Base-by-base conservation (phyloP, 495 filamentous ascomycete species). In the Penicillium robsamsonii region DNA sequence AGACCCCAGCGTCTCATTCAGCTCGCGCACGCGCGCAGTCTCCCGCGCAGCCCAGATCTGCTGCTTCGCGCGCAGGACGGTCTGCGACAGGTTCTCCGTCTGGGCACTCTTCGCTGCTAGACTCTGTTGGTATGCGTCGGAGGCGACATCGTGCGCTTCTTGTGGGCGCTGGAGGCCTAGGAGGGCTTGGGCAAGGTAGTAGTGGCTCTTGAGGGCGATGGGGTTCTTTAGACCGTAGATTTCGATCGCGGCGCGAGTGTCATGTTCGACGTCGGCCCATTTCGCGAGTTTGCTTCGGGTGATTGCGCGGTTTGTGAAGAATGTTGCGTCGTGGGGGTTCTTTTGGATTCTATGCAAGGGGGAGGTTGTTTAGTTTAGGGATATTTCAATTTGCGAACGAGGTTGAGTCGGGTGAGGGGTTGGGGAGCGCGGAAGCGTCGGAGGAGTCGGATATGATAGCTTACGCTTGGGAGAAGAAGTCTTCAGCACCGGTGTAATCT, bases 251-350 rank as follows among this genome's bases (percentile, higher is more conserved):
- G 79, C 75, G 22, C 86, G 69, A 61, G 92, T 92, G 72, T 97
- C 94, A 37, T 83, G 78, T 60, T 96, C 86, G 29, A 87, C 91
- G n/a, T 69, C 79, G n/a, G 88, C 79, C 80, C 84, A 92, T 63
- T 79, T 76, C 30, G 70, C 66, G n/a, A 95, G 80, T 63, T 83
- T 84, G 42, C 94, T 75, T 42, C 92, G 87, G 11, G 90, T 85
- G 70, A 96, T 87, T 40, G 93, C 89, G 49, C 94, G 88, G 75
- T 98, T 98, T 29, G 93, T 95, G 77, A 80, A 81, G 67, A 81
- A 76, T 27, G 72, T 75, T 24, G 80, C 69, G 50, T 80, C 77
- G 43, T 58, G 59, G 3, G 79, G 66, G 53, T 81, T 73, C 60
- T 78, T 79, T 46, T 69, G 67, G 52, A 82, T 80, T 35, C 79